phyloP scores from a whole-genome alignment of 179 eudicot genomes.

The Monotropa hypopitys region DNA sequence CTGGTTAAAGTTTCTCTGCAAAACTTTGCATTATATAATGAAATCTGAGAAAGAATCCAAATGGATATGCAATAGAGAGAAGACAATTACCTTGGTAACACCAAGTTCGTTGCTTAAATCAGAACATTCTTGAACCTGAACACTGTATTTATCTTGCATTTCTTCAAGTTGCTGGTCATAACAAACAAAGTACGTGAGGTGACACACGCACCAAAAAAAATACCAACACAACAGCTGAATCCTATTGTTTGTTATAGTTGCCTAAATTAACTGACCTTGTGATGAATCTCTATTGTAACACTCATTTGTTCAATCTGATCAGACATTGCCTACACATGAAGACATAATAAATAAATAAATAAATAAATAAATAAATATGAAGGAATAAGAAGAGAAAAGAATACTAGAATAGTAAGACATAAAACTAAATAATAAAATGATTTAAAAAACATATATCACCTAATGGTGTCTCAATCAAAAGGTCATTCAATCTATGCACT shows the following conservation, averaged over 20 bases:
- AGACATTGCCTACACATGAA: slow-evolving; percentile 58
- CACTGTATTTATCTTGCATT: slow-evolving; percentile 50
- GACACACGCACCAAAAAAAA: neutral
- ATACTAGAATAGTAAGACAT: neutral
- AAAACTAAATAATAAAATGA: neutral
- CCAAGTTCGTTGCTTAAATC: slow-evolving; percentile 54
- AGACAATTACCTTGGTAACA: slow-evolving; percentile 47
- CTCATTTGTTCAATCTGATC: slow-evolving; percentile 92
- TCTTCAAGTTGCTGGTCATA: slow-evolving; percentile 61
- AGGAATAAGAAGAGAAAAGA: too few relatives aligned
- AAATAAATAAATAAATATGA: neutral
- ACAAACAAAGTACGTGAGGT: slow-evolving; percentile 5
- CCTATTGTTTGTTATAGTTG: neutral
- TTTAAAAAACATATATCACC: neutral
- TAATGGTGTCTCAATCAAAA: neutral
- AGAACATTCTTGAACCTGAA: slow-evolving; percentile 45
- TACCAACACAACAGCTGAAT: neutral
- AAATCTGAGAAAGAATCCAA: neutral
- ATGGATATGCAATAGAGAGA: neutral
- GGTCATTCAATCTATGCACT: neutral
- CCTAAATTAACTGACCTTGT: slow-evolving; percentile 42
- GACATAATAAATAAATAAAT: neutral
- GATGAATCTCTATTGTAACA: slow-evolving; percentile 55
- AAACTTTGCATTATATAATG: slow-evolving; percentile 8
- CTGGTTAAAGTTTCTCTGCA: slow-evolving; percentile 59